Evolutionary conservation across 208 protist species (phyloP).

Genomic region (Phytomonas sp.): DNA sequence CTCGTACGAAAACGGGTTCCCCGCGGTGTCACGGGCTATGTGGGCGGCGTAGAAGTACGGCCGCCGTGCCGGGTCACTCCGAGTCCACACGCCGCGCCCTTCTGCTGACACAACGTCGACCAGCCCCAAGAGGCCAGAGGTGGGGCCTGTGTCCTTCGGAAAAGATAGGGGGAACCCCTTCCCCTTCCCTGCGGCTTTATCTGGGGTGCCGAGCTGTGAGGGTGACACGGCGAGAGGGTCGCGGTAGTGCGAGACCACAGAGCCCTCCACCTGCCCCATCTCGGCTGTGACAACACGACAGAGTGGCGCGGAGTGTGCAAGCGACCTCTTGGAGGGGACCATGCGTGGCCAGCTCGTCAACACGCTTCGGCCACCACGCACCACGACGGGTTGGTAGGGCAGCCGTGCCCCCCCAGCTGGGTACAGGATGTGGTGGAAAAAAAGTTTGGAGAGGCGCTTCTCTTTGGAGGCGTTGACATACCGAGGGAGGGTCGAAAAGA

Average conservation of each 20-base stretch:
- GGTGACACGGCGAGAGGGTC: constrained; percentile 29
- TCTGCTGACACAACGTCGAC: constrained; percentile 12
- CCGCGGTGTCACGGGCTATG: no score
- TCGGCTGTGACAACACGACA: no score
- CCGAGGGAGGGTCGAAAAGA: constrained; percentile 56
- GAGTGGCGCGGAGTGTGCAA: no score
- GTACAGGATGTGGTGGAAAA: constrained; percentile 80
- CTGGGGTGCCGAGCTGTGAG: constrained; percentile 16
- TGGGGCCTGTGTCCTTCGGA: background rate
- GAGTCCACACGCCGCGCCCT: constrained; percentile 12
- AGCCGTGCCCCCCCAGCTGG: constrained; percentile 50
- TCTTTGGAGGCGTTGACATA: constrained; percentile 50
- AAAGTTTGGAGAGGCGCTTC: constrained; percentile 56
- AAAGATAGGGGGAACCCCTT: no score
- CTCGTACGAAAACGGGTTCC: no score
- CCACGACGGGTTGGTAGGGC: constrained; percentile 63
- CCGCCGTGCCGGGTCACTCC: constrained; percentile 18
- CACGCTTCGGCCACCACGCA: constrained; percentile 46
- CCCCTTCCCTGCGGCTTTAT: background rate
- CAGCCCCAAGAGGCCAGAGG: background rate
- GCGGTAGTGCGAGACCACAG: background rate
- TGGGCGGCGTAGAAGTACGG: constrained; percentile 15
- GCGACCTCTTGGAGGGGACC: no score
- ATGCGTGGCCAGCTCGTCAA: constrained; percentile 12
- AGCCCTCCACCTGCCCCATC: no score